These are phyloP conservation scores for Cercospora zeae-maydis DNA, from an alignment of 2,329 filamentous ascomycete genomes.

Conservation along the genomic window DNA sequence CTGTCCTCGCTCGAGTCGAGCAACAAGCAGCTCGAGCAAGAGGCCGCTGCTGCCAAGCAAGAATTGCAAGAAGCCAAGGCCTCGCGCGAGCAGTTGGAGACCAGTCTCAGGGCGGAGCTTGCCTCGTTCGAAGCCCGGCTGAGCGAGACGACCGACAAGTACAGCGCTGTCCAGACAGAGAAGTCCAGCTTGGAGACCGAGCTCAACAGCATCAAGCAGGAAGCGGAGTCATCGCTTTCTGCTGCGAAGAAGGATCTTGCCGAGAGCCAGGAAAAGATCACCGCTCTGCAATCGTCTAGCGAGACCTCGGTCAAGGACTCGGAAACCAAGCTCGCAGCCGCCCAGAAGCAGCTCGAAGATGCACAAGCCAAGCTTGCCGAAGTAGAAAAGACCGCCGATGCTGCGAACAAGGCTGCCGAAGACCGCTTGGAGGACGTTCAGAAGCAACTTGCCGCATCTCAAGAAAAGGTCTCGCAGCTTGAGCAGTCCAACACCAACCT, in stretches of 20 bases:
- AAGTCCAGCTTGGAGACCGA: slow-evolving; percentile 14
- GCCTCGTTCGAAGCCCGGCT: slow-evolving; percentile 17
- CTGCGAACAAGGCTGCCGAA: slow-evolving; percentile 11
- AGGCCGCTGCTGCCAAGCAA: slow-evolving; percentile 14
- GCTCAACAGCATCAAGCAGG: slow-evolving; percentile 16
- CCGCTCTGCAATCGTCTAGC: slow-evolving; percentile 10
- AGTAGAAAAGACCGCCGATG: slow-evolving; percentile 13
- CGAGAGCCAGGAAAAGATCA: slow-evolving; percentile 15
- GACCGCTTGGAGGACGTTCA: slow-evolving; percentile 12
- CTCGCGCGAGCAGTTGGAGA: slow-evolving; percentile 13
- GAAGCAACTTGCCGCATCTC: slow-evolving; percentile 19
- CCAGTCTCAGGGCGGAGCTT: slow-evolving; percentile 15
- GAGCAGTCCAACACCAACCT: slow-evolving; percentile 18
- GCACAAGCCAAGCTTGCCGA: slow-evolving; percentile 19
- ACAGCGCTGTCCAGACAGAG: slow-evolving; percentile 12
- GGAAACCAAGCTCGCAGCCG: slow-evolving; percentile 15
- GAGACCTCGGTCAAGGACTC: slow-evolving; percentile 17
- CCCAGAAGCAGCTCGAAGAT: slow-evolving; percentile 18
- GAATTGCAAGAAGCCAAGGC: slow-evolving; percentile 17
- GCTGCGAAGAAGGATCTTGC: slow-evolving; percentile 18
- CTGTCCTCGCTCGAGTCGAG: slow-evolving; percentile 11
- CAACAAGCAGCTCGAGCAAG: slow-evolving; percentile 16
- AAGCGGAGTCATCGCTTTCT: slow-evolving; percentile 14
- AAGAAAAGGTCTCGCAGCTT: slow-evolving; percentile 20
- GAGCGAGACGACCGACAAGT: slow-evolving; percentile 12